A percentile compares a stretch with the other conserved stretches of the same genome.
These are phyloP conservation scores for Heliamphora pulchella DNA, from an alignment of 179 eudicot species.

Conservation along the genomic window DNA sequence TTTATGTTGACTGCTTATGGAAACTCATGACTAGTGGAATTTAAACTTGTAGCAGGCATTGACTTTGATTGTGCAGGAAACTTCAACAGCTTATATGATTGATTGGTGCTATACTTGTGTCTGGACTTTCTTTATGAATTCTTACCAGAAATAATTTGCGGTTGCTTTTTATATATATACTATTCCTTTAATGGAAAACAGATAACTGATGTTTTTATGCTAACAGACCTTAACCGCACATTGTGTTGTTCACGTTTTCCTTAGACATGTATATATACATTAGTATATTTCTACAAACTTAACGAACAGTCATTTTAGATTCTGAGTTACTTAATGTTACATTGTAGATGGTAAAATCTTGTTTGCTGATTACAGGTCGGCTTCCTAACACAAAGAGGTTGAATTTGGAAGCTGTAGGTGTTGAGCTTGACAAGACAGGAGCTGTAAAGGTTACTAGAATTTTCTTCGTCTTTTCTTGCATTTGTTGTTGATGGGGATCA, in stretches of 20 bases:
- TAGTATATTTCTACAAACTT: too few relatives aligned
- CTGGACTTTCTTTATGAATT: not conserved
- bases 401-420: slow-evolving; percentile 76
- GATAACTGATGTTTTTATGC: not conserved
- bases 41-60: not conserved
- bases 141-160: not conserved
- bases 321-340: not conserved
- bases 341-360: not conserved
- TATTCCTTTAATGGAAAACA: not conserved
- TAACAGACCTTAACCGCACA: not conserved
- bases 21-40: not conserved
- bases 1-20: not conserved
- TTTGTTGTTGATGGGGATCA: not conserved
- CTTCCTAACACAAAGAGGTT: slow-evolving; percentile 80
- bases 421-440: slow-evolving; percentile 61
- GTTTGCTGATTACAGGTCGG: slow-evolving; percentile 49
- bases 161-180: not conserved
- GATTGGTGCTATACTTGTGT: not conserved
- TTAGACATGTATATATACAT: too few relatives aligned
- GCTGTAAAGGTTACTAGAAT: slow-evolving; percentile 63
- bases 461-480: slow-evolving; percentile 5
- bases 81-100: not conserved
- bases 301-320: not conserved
- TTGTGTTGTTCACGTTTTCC: not conserved
- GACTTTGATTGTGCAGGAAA: slow-evolving; percentile 7